These are phyloP conservation scores for Neonectria hederae DNA, from an alignment of 2,329 filamentous ascomycete species.

Conservation along the genomic window DNA sequence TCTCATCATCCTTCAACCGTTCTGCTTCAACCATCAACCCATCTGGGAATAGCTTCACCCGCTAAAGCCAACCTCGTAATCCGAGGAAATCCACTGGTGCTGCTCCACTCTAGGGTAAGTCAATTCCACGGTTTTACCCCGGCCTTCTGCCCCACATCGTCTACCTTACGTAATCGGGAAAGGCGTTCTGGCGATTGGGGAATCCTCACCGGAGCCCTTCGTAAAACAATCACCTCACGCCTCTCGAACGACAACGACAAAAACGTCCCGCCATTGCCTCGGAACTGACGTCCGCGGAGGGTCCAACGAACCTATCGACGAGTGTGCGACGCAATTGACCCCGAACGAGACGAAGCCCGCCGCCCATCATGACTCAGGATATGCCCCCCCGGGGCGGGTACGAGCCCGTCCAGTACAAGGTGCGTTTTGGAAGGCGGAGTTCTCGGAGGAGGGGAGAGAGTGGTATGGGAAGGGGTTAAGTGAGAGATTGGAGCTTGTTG, in stretches of 20 bases:
- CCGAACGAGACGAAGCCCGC: slow-evolving; percentile 22
- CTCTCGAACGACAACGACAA: slow-evolving; percentile 8
- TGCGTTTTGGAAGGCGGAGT: slow-evolving; percentile 57
- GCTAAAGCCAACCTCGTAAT: slow-evolving; percentile 25
- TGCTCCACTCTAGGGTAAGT: slow-evolving; percentile 15
- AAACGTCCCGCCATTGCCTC: slow-evolving; percentile 17
- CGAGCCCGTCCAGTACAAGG: slow-evolving; percentile 96
- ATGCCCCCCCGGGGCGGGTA: slow-evolving; percentile 97
- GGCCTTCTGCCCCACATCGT: slow-evolving; percentile 4
- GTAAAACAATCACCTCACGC: slow-evolving; percentile 45
- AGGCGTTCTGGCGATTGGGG: slow-evolving; percentile 21
- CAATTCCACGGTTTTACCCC: slow-evolving; percentile 13
- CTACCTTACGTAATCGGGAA: slow-evolving; percentile 39
- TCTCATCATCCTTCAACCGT: background rate
- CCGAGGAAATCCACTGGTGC: slow-evolving; percentile 29
- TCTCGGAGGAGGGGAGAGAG: background rate
- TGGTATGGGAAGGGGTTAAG: background rate
- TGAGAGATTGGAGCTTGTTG: background rate
- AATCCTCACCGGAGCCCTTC: slow-evolving; percentile 23
- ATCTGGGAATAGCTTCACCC: slow-evolving; percentile 28
- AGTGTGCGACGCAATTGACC: slow-evolving; percentile 31
- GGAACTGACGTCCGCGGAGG: slow-evolving; percentile 18
- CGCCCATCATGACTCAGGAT: slow-evolving; percentile 88
- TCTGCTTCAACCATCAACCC: background rate
- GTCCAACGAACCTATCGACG: slow-evolving; percentile 14